Base-by-base conservation (phyloP, 2,329 filamentous ascomycete species). In the Trematosphaeria pertusa region DNA sequence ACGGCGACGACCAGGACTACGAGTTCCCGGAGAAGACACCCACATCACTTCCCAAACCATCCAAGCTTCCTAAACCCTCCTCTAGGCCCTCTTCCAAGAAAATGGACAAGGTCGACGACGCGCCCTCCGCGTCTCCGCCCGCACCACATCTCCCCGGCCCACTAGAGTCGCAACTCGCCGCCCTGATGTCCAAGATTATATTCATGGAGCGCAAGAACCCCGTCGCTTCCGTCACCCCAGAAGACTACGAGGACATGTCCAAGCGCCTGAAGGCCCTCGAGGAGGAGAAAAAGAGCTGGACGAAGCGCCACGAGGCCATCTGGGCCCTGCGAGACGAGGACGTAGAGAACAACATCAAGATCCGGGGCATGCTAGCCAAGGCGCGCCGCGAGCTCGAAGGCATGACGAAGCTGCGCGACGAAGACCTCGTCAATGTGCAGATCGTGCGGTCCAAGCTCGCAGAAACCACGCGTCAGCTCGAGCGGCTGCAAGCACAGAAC, bases 321-420 rank as follows among this genome's bases (percentile, higher is more conserved):
- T 74, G 69, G 54, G 65, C 66, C 3, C 60, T 76, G 15, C 65
- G 74, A 26, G 73, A 75, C 47, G 71, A 74, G 50, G 74, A 76
- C 35, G 68, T 75, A 1, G 65, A 70, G 39, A 76, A 75, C 49
- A 69, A 75, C 50, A 72, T 75, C 55, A 74, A 71, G 58, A 67
- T 75, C 32, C 70, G 73, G 3, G 65, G 63, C 15, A 47, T 74
- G 12, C 63, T 76, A 12, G 73, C 73, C 19, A 66, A 71, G 42
- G 67, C 70, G 20, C 69, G 70, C 15, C 67, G 72, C 14, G 67
- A 73, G 14, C 67, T 75, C 15, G 70, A 72, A 37, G 67, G 61
- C 10, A 72, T 73, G 46, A 70, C 63, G 19, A 63, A 68, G 39
- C 64, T 76, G 5, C 71, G 74, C 10, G 70, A 76, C 31, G 73